Evolutionary conservation across 2,329 filamentous ascomycete species (phyloP).

Genomic region (Sclerotinia glacialis): DNA sequence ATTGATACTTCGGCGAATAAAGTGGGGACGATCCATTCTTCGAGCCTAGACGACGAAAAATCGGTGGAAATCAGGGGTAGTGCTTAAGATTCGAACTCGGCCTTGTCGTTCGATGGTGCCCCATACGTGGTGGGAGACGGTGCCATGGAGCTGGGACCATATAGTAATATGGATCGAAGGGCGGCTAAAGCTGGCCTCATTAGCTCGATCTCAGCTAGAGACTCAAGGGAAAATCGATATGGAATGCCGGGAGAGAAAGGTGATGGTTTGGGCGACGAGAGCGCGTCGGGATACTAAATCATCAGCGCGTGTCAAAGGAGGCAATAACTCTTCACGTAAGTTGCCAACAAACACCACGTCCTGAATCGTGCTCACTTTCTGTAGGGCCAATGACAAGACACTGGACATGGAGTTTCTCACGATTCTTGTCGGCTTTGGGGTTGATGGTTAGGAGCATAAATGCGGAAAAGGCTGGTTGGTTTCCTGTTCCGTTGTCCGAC

Average conservation of each 20-base stretch:
- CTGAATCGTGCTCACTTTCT: not conserved
- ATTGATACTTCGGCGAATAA: not conserved
- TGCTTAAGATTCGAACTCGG: not conserved
- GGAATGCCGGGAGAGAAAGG: not conserved
- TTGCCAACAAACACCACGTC: not conserved
- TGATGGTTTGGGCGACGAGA: not conserved
- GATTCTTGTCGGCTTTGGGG: not conserved
- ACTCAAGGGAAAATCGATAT: not conserved
- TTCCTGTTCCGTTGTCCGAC: not conserved
- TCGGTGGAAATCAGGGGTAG: not conserved
- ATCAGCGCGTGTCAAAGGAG: not conserved
- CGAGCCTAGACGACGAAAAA: not conserved
- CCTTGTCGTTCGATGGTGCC: not conserved
- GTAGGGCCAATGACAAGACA: not conserved
- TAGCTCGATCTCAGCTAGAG: not conserved
- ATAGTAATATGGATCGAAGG: not conserved
- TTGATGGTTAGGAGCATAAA: not conserved
- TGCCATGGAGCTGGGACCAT: not conserved
- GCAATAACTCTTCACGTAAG: not conserved
- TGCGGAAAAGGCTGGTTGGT: too few species aligned
- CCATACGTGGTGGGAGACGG: not conserved
- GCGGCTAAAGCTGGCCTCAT: not conserved
- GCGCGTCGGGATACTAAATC: not conserved
- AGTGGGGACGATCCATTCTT: not conserved
- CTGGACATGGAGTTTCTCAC: not conserved